A percentile compares a stretch with the other conserved stretches of the same genome.
phyloP scores from a whole-genome alignment of 2,329 filamentous ascomycete genomes.

The Harringtonia lauricola region DNA sequence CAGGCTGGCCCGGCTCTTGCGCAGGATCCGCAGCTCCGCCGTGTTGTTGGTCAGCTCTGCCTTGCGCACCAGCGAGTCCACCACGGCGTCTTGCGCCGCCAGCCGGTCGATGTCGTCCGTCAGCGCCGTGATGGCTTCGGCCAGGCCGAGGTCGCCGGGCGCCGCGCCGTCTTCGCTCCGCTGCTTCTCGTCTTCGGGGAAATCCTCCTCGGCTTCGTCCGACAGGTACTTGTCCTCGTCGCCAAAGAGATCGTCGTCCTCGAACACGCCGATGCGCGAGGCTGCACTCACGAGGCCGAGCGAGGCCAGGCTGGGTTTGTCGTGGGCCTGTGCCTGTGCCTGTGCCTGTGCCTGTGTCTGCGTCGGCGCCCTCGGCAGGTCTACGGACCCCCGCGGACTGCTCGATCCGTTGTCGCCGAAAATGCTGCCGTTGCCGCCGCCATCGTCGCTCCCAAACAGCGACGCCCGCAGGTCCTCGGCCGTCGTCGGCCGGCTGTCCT shows the following conservation, averaged over 20 bases:
- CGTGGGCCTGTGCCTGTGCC: slow-evolving; percentile 13
- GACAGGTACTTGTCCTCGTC: slow-evolving; percentile 79
- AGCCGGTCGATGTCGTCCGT: slow-evolving; percentile 86
- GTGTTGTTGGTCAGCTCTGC: slow-evolving; percentile 96
- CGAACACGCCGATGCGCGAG: slow-evolving; percentile 83
- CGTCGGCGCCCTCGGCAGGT: slow-evolving; percentile 10
- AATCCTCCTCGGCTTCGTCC: slow-evolving; percentile 66
- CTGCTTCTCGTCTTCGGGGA: slow-evolving; percentile 32
- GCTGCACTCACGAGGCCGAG: slow-evolving; percentile 81
- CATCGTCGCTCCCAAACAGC: slow-evolving; percentile 47
- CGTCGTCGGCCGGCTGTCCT: slow-evolving; percentile 56
- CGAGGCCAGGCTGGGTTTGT: slow-evolving; percentile 81
- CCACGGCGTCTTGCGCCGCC: slow-evolving; percentile 74
- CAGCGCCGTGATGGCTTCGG: slow-evolving; percentile 84
- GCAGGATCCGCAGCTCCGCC: slow-evolving; percentile 80
- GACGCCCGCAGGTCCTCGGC: slow-evolving; percentile 55
- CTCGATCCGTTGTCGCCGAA: slow-evolving; percentile 3
- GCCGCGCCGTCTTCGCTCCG: slow-evolving; percentile 66
- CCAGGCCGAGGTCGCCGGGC: slow-evolving; percentile 83
- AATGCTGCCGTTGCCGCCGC: slow-evolving; percentile 28
- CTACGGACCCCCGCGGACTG: slow-evolving; percentile 19
- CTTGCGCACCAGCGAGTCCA: slow-evolving; percentile 85
- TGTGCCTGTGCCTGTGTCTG: background rate
- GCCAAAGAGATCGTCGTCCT: slow-evolving; percentile 84
- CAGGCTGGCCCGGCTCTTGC: slow-evolving; percentile 88